Conservation (phyloP, 1,139 yeast species). For the Diutina ranongensis region DNA sequence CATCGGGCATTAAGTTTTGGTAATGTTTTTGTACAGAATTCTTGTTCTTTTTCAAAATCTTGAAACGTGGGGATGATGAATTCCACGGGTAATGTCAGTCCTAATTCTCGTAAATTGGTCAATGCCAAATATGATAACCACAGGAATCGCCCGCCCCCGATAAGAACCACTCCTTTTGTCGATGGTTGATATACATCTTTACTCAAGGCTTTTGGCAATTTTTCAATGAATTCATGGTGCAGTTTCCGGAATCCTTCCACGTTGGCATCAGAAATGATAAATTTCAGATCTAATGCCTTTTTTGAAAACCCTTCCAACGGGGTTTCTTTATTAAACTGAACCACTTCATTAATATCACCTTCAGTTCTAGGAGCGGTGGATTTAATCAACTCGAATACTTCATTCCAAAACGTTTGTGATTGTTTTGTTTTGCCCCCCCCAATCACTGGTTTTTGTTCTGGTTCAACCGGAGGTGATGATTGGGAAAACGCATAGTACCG, state of each 20-base stretch:
- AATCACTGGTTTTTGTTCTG: neutral
- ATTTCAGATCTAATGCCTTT: neutral
- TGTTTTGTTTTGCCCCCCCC: neutral
- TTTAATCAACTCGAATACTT: neutral
- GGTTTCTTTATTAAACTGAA: neutral
- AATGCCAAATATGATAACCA: constrained; percentile 46
- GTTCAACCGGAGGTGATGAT: neutral
- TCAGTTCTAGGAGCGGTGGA: neutral
- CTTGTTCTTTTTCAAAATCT: constrained; percentile 18
- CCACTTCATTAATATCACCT: neutral
- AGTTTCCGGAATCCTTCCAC: neutral
- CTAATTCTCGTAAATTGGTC: constrained; percentile 38
- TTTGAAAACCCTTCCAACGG: neutral
- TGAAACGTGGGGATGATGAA: constrained; percentile 23
- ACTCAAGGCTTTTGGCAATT: constrained; percentile 16
- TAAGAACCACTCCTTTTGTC: constrained; percentile 43
- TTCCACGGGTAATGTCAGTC: constrained; percentile 49
- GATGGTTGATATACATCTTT: constrained; percentile 13
- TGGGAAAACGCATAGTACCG: neutral
- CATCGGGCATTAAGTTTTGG: constrained; percentile 23
- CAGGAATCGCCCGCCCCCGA: constrained; percentile 52
- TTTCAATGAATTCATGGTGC: constrained; percentile 10
- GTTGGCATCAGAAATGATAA: neutral
- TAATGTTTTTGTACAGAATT: constrained; percentile 20
- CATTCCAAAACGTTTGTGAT: neutral